Evolutionary conservation across 805 yeast genomes (phyloP).

Genomic region (Saccharomycopsis fermentans): DNA sequence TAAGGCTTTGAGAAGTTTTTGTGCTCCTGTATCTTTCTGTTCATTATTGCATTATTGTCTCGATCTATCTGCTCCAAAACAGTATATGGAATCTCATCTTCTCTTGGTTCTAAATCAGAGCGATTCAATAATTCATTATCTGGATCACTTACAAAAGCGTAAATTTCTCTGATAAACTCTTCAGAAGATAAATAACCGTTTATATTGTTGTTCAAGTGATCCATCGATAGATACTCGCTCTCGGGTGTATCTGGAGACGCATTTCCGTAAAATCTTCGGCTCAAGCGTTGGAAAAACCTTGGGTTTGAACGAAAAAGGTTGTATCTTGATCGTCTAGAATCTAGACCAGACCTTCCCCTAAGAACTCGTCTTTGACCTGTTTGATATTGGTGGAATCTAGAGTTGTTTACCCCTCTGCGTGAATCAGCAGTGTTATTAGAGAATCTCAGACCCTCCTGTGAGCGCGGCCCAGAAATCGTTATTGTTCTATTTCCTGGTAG

Average conservation of each 20-base stretch:
- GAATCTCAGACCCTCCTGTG: neutral
- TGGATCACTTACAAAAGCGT: neutral
- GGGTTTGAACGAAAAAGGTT: neutral
- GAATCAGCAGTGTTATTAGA: neutral
- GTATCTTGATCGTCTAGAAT: neutral
- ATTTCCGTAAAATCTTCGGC: neutral
- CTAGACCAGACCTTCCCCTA: neutral
- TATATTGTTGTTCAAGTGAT: neutral
- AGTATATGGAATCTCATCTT: slow-evolving; percentile 8
- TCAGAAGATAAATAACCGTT: neutral
- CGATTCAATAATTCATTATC: neutral
- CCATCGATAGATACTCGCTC: neutral
- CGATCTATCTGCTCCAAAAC: slow-evolving; percentile 6
- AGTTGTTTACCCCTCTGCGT: neutral
- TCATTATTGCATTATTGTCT: slow-evolving; percentile 9
- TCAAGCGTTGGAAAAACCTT: neutral
- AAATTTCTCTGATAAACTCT: neutral
- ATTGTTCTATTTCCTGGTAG: neutral
- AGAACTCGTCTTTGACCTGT: neutral
- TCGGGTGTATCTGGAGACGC: neutral
- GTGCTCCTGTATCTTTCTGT: slow-evolving; percentile 9
- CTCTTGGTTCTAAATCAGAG: neutral
- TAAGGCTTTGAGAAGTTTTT: slow-evolving; percentile 20
- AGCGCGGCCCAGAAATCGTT: neutral
- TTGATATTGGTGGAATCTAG: slow-evolving; percentile 2